These are phyloP conservation scores for Lactarius quietus DNA, from an alignment of 768 basidiomycete species.

Conservation along the genomic window DNA sequence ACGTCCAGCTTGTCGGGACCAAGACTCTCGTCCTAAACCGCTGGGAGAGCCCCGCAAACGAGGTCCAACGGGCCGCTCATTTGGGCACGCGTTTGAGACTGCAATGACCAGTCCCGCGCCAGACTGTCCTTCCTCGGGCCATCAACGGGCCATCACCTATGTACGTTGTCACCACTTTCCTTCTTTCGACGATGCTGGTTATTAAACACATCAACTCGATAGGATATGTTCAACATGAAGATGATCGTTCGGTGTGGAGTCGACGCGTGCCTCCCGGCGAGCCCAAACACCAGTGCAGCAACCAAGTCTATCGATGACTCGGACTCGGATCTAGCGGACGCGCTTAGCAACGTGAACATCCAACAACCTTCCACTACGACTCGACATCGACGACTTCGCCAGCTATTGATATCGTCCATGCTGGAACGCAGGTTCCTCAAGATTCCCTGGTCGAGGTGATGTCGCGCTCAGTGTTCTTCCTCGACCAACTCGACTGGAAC, in stretches of 20 bases:
- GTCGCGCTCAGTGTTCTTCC: slow-evolving; percentile 29
- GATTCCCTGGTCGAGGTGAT: slow-evolving; percentile 33
- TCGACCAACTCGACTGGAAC: slow-evolving; percentile 47
- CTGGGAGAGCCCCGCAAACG: slow-evolving; percentile 43
- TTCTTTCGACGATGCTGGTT: neutral
- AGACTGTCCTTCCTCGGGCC: slow-evolving; percentile 52
- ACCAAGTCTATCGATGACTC: slow-evolving; percentile 20
- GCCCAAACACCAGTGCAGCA: neutral
- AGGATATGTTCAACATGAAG: slow-evolving; percentile 58
- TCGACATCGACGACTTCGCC: neutral
- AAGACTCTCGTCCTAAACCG: slow-evolving; percentile 60
- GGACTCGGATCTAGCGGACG: slow-evolving; percentile 19
- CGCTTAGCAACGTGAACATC: slow-evolving; percentile 25
- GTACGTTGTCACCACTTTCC: slow-evolving; percentile 38
- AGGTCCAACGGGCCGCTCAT: slow-evolving; percentile 38
- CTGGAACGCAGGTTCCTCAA: slow-evolving; percentile 22
- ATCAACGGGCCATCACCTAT: slow-evolving; percentile 61
- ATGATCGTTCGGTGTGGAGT: slow-evolving; percentile 58
- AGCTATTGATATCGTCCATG: slow-evolving; percentile 12
- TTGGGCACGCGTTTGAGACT: slow-evolving; percentile 60
- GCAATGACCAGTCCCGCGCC: slow-evolving; percentile 45
- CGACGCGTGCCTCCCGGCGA: slow-evolving; percentile 38
- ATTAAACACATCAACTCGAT: neutral
- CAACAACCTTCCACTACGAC: neutral
- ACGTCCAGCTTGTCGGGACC: slow-evolving; percentile 56